Evolutionary conservation across 2,329 filamentous ascomycete species (phyloP), one percentile per base, ranked within the genome.

Genomic region (Xylariaceae sp.): DNA sequence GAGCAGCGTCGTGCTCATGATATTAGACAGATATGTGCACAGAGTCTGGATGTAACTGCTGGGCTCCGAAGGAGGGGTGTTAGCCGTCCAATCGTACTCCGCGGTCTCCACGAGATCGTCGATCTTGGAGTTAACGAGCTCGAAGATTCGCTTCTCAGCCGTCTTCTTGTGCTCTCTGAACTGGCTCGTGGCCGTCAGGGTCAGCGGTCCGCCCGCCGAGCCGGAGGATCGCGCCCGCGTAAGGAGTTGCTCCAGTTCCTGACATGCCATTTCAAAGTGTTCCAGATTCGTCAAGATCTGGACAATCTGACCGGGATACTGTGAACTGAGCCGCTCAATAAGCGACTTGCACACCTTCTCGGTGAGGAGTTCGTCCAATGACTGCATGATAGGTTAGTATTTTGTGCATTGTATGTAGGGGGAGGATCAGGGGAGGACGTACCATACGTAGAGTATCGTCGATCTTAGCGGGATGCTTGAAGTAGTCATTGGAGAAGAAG

Each of bases 241-340:
- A 44, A 99, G 82, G 1, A 97, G 81, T 59, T 88, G 83, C 76
- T 99, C 92, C 0, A 99, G 81, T 70, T 97, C 92, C 67, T 87
- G 84, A 71, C 94, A 97, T 4, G 94, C 94, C 52, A 85, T 90
- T 75, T 97, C 93, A 72, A 99, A 97, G 74, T 99, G 92, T 72
- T 97, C 93, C 15, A 99, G 78, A 71, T 99, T 99, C 70, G 96
- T 99, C 55, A 99, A 80, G 66, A 99, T 99, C 72, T 99, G 94
- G 23, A 99, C 94, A 65, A 99, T 97, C 73, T 99, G 94, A 2
- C 94, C 94, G 1, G 97, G 82, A 71, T 99, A 97, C 72, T 97
- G 93, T 1, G 92, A 95, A 67, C 85, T 88, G 5, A 99, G 82
- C 55, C 91, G 85, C 68, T 97, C 91, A 11, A 97, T 88, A 8